Evolutionary conservation across 2,329 filamentous ascomycete species (phyloP), one percentile per base, ranked within the genome.

Genomic region (Diaporthe australafricana): DNA sequence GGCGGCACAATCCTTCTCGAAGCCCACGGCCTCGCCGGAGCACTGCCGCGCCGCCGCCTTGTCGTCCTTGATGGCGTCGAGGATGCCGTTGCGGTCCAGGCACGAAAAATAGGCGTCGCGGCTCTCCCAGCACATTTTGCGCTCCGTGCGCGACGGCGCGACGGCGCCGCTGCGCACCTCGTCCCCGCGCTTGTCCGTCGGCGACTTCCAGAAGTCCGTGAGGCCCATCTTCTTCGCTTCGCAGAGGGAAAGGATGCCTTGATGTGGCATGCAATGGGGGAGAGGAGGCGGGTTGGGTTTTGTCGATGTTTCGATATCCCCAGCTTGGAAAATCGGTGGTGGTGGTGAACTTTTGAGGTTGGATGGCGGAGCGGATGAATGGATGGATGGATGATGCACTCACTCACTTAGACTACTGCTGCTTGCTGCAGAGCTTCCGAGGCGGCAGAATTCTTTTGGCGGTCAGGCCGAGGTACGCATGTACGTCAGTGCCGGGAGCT

Each of bases 41-140:
- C 87, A 88, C 47, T 81, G 80, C 68, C 78, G 80, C 8, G 77
- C 78, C 1, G 82, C 79, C n/a, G 79, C 77, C 74, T 81, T 80
- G 42, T 83, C 83, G 66, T 86, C 82, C 77, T 84, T 84, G 75
- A 81, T 76, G 22, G 86, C 83, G 82, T 99, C 95, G 75, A 98
- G 81, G 76, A 99, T 96, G 79, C 88, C 85, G 85, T 95, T 88
- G 75, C 88, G 88, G 83, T 98, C 95, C 56, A 99, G 88, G 79
- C 96, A 99, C 75, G 86, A 84, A 83, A 97, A 98, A 87, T 96
- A 98, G 74, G 84, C 84, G 84, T 99, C 96, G 76, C 96, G 91
- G 57, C 93, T 91, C 78, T 94, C 93, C 93, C 96, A 99, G 89
- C 96, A 99, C 79, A 89, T 87, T 77, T 91, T 87, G 79, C 96